These are phyloP conservation scores for Helenozyma rhizophorensis DNA, from an alignment of 805 yeast species.

Conservation along the genomic window DNA sequence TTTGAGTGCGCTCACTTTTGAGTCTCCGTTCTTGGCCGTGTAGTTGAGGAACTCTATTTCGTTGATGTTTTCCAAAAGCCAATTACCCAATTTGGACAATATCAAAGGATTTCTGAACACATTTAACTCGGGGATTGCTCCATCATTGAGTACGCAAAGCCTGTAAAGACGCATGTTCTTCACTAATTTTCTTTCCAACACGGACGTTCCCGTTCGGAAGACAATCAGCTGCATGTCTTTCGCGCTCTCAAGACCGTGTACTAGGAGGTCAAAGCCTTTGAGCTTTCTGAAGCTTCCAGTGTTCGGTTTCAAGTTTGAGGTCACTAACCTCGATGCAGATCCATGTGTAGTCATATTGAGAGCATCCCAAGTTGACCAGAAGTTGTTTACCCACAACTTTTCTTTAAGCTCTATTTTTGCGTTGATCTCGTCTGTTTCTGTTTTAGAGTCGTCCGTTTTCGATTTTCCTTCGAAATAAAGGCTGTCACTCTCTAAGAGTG, in stretches of 20 bases:
- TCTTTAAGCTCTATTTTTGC: slow-evolving; percentile 40
- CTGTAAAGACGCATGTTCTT: slow-evolving; percentile 78
- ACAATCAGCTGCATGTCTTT: slow-evolving; percentile 76
- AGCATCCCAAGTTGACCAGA: slow-evolving; percentile 60
- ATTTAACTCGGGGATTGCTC: slow-evolving; percentile 63
- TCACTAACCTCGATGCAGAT: slow-evolving; percentile 10
- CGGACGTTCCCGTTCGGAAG: slow-evolving; percentile 84
- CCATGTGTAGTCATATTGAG: slow-evolving; percentile 30
- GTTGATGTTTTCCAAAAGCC: slow-evolving; percentile 88
- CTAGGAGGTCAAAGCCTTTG: slow-evolving; percentile 48
- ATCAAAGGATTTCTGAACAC: slow-evolving; percentile 85
- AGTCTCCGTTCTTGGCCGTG: slow-evolving; percentile 27
- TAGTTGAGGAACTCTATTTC: slow-evolving; percentile 53
- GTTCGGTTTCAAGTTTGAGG: slow-evolving; percentile 13
- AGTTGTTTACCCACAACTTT: slow-evolving; percentile 69
- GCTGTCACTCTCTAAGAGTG: slow-evolving; percentile 56
- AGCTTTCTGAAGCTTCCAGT: slow-evolving; percentile 21
- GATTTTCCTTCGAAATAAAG: slow-evolving; percentile 19
- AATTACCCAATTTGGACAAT: slow-evolving; percentile 75
- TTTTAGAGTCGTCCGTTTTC: slow-evolving; percentile 8
- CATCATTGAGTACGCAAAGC: slow-evolving; percentile 84
- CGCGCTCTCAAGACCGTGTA: slow-evolving; percentile 80
- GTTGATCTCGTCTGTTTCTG: slow-evolving; percentile 22
- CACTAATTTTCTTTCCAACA: slow-evolving; percentile 75
- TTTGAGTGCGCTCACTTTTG: slow-evolving; percentile 35